phyloP scores from a whole-genome alignment of 805 yeast species.

The Sugiyamaella smithiae region DNA sequence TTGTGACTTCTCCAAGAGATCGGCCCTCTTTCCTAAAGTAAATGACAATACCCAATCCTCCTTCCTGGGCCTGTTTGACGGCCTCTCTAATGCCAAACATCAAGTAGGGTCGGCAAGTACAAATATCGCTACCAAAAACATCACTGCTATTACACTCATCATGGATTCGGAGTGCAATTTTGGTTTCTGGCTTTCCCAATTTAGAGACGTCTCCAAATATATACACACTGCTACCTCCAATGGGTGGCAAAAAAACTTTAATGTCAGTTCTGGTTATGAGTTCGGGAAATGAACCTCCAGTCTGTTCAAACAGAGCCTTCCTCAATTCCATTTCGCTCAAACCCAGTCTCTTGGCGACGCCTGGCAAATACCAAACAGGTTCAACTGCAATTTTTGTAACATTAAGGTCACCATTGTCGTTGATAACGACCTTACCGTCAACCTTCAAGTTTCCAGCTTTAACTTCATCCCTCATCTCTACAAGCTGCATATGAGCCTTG shows the following conservation, averaged over 20 bases:
- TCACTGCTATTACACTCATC: slow-evolving; percentile 71
- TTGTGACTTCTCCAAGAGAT: slow-evolving; percentile 66
- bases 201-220: slow-evolving; percentile 60
- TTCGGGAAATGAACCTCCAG: slow-evolving; percentile 73
- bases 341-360: slow-evolving; percentile 61
- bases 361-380: slow-evolving; percentile 70
- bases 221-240: slow-evolving; percentile 65
- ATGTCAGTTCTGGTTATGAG: slow-evolving; percentile 64
- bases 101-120: slow-evolving; percentile 67
- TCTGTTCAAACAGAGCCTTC: slow-evolving; percentile 60
- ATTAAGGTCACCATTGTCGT: slow-evolving; percentile 56
- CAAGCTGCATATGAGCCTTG: slow-evolving; percentile 59
- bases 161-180: slow-evolving; percentile 58
- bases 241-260: slow-evolving; percentile 64
- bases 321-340: slow-evolving; percentile 55
- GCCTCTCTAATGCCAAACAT: slow-evolving; percentile 66
- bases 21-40: slow-evolving; percentile 70
- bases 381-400: slow-evolving; percentile 65
- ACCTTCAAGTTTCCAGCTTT: slow-evolving; percentile 50
- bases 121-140: slow-evolving; percentile 65
- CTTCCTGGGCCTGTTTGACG: slow-evolving; percentile 63
- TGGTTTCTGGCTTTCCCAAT: slow-evolving; percentile 50
- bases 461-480: slow-evolving; percentile 57
- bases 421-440: slow-evolving; percentile 60
- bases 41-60: slow-evolving; percentile 62